Conservation (phyloP, 352 stramenopile species). For the Globisporangium cederbergense region DNA sequence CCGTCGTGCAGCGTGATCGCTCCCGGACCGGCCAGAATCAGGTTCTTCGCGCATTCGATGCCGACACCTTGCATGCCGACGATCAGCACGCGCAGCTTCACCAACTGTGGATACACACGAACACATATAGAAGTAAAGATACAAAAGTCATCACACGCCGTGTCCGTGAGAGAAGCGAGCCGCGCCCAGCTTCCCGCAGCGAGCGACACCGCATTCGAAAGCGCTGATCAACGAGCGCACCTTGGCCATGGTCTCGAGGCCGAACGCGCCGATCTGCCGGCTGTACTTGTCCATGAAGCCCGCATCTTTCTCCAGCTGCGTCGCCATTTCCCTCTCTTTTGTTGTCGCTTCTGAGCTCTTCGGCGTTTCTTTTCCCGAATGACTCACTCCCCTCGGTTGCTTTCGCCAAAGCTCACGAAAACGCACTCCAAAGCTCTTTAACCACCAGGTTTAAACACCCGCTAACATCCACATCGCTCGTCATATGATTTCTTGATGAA, state of each 20-base stretch:
- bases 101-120: conserved; percentile 31
- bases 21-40: conserved; percentile 88
- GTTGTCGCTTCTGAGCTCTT: conserved; percentile 20
- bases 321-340: conserved; percentile 45
- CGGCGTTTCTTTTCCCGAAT: conserved; percentile 1
- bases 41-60: conserved; percentile 92
- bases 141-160: not conserved
- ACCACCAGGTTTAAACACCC: no score
- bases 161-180: not conserved
- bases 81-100: conserved; percentile 83
- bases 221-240: conserved; percentile 22
- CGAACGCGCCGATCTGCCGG: conserved; percentile 90
- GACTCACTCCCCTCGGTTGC: not conserved
- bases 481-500: no score
- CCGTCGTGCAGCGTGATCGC: conserved; percentile 86
- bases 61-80: conserved; percentile 85
- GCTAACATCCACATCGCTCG: no score
- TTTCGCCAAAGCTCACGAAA: not conserved
- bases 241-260: conserved; percentile 91
- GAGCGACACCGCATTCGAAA: conserved; percentile 11
- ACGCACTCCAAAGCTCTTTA: no score
- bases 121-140: not conserved
- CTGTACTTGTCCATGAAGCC: conserved; percentile 94
- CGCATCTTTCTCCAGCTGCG: conserved; percentile 79
- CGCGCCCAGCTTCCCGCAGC: not conserved